Evolutionary conservation across 2,329 filamentous ascomycete genomes (phyloP), one percentile per base, ranked within the genome.

Genomic region (Myriosclerotinia curreyana): DNA sequence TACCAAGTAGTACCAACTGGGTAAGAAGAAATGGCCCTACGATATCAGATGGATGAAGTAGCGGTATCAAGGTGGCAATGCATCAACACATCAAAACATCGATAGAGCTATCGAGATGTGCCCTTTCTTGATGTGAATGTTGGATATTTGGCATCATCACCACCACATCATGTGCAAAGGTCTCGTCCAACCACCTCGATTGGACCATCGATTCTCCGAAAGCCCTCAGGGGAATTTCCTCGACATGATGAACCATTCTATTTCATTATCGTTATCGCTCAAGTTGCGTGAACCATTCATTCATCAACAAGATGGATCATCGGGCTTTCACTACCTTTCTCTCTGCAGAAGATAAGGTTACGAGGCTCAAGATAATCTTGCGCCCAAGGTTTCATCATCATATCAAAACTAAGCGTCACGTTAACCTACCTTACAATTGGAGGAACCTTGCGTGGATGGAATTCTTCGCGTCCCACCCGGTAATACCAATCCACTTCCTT

Each of bases 251-350:
- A 44, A 46, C 40, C 54, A 44, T 48, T 48, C 28, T 36, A 7
- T 11, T 59, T 25, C 31, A 11, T 59, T 48, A 36, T 48, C 55
- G 44, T 48, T 48, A 59, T 59, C 42, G 15, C 42, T 25, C 31
- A 11, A 38, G 42, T 46, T 22, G 55, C 48, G 44, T 17, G 31
- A n/a, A n/a, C n/a, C n/a, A 59, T 12, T 8, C 55, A 34, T 36
- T 59, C 31, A 20, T 20, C 31, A 5, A 15, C 2, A 20, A 58
- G 25, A 46, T 6, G 11, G 3, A 22, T 48, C 1, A 25, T 36
- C 42, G 28, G 20, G 12, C 7, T 36, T 3, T 34, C 54, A 17
- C 36, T 34, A 14, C 54, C 40, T 14, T 22, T 7, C 40, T 48
- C 40, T 22, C 1, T n/a, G 11, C 14, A 28, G 42, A 25, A 36